Base-by-base conservation (phyloP, 129 eudicot species). In the Ambrosia trifida region DNA sequence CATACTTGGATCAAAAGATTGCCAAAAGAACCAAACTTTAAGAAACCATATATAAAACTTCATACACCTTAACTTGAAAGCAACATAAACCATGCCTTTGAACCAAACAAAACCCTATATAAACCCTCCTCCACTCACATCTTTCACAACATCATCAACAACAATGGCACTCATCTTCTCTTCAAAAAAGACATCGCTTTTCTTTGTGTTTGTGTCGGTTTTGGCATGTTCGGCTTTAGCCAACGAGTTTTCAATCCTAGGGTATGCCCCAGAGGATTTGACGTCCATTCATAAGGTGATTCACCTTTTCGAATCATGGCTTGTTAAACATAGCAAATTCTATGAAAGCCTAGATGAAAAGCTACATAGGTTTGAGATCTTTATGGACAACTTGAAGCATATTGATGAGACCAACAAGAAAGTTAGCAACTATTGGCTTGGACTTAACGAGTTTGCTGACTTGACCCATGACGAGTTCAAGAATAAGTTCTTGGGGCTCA, bases 401-500 rank as follows among this genome's bases (percentile, higher is more conserved):
- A 89, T 93, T 20, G 96, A 93, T 64, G 98, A 93, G 44, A 87
- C 85, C 45, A 93, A 93, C 71, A 93, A 89, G 80, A 81, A 68
- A 72, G 78, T 58, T 28, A 76, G 72, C 64, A 93, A 84, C 83
- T 93, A 93, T 43, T 93, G 98, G 98, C 89, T 93, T 41, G 95
- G 93, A 14, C 79, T 93, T 58, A 93, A 93, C 13, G 98, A 89
- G 83, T 93, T 93, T 38, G 90, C 96, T 5, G 98, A 93, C 70
- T 60, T 93, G 88, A 93, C 83, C 82, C 95, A 93, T 18, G 96
- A 89, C 16, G 98, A 93, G 83, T 93, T 93, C 81, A 89, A 86
- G 84, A 85, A 73, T 33, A 80, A 66, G 81, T 89, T 79, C 69
- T 74, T 93, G 74, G 96, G 98, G 20, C 91, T 93, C 62, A 84